Base-by-base conservation (phyloP, 2,329 filamentous ascomycete species). In the Exophiala sideris region DNA sequence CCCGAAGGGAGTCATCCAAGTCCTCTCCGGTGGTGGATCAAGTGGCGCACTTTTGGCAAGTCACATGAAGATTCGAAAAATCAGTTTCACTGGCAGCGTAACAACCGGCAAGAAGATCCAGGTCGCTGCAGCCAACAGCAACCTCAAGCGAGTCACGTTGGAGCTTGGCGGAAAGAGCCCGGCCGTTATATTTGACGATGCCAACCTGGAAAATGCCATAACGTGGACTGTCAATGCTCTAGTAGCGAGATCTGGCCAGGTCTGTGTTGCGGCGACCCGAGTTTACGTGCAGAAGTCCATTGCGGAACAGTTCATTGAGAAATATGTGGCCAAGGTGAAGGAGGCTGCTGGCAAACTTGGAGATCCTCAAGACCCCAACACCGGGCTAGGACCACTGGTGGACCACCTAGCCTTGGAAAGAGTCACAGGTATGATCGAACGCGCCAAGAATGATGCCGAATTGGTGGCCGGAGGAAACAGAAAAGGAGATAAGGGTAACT, bases 281-380 rank as follows among this genome's bases (percentile, higher is more conserved):
- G 76, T 88, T 11, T 71, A 86, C 1, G 84, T 88, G 1, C 83
- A 88, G 48, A 79, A 82, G 35, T 69, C 68, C 4, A 70, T 84
- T 41, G 77, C 81, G 42, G 82, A 88, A 34, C 74, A 81, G 49
- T 90, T 90, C 65, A 64, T 74, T 6, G 62, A 71, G 49, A 50
- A 40, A n/a, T 75, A 87, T 52, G 57, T 60, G 20, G 45, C 48
- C 18, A 48, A 59, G 44, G 62, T 61, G 42, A 58, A 71, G 1
- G 64, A 61, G 3, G 59, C 62, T 16, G 78, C 89, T 11, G 87
- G 86, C 50, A n/a, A 79, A 52, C 74, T 87, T 51, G 76, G 78
- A 56, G 82, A 90, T 64, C 87, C 86, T 0, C 90, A 89, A 68
- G 77, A 79, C 5, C 81, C 86, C 59, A 76, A 75, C 32, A 73